Percentiles rank a stretch among this genome's conserved stretches.
These are phyloP conservation scores for Nitzschia sp. DNA, from an alignment of 108 stramenopile genomes.

Conservation along the genomic window DNA sequence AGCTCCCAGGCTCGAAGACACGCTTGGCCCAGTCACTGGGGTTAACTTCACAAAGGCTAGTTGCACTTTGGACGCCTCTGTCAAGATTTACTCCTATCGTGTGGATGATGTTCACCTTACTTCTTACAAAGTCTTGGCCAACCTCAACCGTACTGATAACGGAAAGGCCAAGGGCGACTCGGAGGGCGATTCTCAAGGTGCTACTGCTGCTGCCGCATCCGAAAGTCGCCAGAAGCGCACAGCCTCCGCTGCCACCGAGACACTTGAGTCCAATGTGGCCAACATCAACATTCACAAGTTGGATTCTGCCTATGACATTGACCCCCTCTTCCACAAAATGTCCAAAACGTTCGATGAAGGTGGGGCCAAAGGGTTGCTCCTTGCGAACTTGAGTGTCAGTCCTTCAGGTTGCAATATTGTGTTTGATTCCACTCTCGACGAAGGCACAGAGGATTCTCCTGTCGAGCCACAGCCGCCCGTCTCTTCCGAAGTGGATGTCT, in stretches of 20 bases:
- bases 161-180: conserved; percentile 11
- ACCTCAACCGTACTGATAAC: conserved; percentile 83
- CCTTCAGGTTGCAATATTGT: conserved; percentile 83
- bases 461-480: background rate
- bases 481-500: conserved; percentile 50
- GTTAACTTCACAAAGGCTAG: conserved; percentile 97
- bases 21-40: conserved; percentile 28
- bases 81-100: conserved; percentile 97
- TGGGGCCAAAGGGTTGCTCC: conserved; percentile 94
- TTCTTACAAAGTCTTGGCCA: conserved; percentile 92
- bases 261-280: conserved; percentile 79
- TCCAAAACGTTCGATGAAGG: conserved; percentile 96
- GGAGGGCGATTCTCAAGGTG: conserved; percentile 16
- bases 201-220: conserved; percentile 17
- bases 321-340: conserved; percentile 98
- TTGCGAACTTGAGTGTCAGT: conserved; percentile 86
- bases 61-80: conserved; percentile 94
- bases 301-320: conserved; percentile 93
- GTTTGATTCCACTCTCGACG: conserved; percentile 77
- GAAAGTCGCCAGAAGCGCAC: conserved; percentile 13
- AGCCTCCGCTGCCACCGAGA: conserved; percentile 20
- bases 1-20: conserved; percentile 4
- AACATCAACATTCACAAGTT: conserved; percentile 88
- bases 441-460: conserved; percentile 11
- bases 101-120: conserved; percentile 95